Conservation (phyloP, 805 yeast species). For the Wickerhamomyces canadensis region DNA sequence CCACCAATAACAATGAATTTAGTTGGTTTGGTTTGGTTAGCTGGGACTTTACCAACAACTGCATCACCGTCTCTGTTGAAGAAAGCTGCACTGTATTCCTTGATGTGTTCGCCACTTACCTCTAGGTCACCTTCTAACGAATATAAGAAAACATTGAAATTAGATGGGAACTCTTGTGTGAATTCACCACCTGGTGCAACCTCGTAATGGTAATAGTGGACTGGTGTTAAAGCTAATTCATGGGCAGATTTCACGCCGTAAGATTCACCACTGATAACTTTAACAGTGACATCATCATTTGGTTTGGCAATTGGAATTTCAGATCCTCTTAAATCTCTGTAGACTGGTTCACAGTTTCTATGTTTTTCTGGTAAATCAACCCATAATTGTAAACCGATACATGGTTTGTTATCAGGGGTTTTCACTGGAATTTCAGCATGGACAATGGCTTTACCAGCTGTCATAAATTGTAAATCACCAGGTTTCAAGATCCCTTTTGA, state of each 20-base stretch:
- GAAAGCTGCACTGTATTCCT: slow-evolving; percentile 49
- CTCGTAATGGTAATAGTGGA: slow-evolving; percentile 62
- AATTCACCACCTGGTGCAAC: slow-evolving; percentile 63
- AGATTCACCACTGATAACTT: slow-evolving; percentile 72
- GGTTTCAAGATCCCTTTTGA: slow-evolving; percentile 68
- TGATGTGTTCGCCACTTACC: slow-evolving; percentile 37
- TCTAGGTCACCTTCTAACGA: slow-evolving; percentile 54
- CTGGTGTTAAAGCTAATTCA: slow-evolving; percentile 79
- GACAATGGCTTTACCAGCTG: slow-evolving; percentile 84
- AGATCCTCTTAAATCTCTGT: slow-evolving; percentile 64
- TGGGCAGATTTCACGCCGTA: slow-evolving; percentile 70
- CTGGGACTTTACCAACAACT: slow-evolving; percentile 49
- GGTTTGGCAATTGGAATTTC: slow-evolving; percentile 71
- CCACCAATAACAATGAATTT: slow-evolving; percentile 78
- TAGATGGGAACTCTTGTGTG: slow-evolving; percentile 50
- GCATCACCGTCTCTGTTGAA: slow-evolving; percentile 66
- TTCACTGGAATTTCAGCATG: slow-evolving; percentile 83
- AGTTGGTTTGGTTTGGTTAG: slow-evolving; percentile 35
- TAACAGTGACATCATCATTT: slow-evolving; percentile 56
- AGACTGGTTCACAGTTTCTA: slow-evolving; percentile 65
- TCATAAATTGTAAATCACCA: slow-evolving; percentile 91
- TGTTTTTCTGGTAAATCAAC: slow-evolving; percentile 68
- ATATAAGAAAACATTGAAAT: slow-evolving; percentile 67
- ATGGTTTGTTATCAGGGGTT: slow-evolving; percentile 40
- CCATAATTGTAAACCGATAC: slow-evolving; percentile 80